phyloP scores from a whole-genome alignment of 768 basidiomycete genomes.

The Pisolithus orientalis region DNA sequence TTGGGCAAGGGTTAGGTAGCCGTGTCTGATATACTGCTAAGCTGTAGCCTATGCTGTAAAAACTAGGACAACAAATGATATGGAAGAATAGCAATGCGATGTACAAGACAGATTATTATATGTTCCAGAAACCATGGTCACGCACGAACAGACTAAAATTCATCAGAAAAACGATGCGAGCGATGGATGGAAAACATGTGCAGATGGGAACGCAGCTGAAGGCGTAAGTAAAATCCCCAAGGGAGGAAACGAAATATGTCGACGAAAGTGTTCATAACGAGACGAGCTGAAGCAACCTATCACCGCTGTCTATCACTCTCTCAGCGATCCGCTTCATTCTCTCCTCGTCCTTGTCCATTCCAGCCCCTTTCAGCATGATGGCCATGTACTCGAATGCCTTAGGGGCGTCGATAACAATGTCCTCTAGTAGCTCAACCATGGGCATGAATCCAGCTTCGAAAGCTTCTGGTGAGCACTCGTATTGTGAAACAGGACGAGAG shows the following conservation, averaged over 20 bases:
- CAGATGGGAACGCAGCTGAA: background rate
- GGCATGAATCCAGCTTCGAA: constrained; percentile 73
- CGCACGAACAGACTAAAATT: constrained; percentile 11
- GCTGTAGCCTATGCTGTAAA: constrained; percentile 19
- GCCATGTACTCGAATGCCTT: constrained; percentile 76
- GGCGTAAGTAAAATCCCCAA: constrained; percentile 8
- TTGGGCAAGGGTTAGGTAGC: background rate
- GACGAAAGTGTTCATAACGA: constrained; percentile 28
- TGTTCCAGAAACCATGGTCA: constrained; percentile 19
- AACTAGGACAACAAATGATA: constrained; percentile 13
- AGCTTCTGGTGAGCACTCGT: constrained; percentile 46
- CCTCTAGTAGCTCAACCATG: constrained; percentile 75
- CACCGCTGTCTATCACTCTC: constrained; percentile 53
- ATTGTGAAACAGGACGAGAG: constrained; percentile 48
- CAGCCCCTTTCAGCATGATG: constrained; percentile 66
- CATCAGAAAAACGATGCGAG: constrained; percentile 17
- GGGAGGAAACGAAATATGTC: constrained; percentile 6
- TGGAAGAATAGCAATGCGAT: constrained; percentile 13
- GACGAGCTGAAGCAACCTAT: constrained; percentile 54
- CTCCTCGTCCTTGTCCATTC: constrained; percentile 52
- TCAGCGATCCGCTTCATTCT: constrained; percentile 48
- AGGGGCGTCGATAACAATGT: constrained; percentile 87
- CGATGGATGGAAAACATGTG: background rate
- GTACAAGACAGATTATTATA: constrained; percentile 18
- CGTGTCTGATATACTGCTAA: constrained; percentile 16